Conservation (phyloP, 2,329 filamentous ascomycete genomes). For the Trichoderma sp. region DNA sequence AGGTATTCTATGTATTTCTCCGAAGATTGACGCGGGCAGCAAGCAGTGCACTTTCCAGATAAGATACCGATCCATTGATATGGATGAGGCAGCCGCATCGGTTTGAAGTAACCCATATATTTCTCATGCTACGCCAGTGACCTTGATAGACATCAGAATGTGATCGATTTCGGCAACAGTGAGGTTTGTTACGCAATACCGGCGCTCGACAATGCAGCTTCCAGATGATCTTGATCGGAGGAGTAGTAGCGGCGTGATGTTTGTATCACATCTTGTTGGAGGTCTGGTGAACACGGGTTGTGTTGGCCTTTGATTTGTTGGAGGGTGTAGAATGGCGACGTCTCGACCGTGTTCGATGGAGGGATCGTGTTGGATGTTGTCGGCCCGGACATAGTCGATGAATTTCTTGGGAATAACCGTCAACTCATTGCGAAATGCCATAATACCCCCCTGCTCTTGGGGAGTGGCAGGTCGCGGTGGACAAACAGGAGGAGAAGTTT, state of each 20-base stretch:
- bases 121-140: neutral
- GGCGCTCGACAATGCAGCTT: conserved; percentile 22
- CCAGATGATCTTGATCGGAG: conserved; percentile 6
- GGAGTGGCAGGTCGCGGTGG: conserved; percentile 9
- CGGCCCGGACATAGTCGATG: conserved; percentile 5
- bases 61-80: too few relatives aligned
- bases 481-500: neutral
- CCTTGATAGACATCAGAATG: neutral
- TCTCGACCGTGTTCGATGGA: conserved; percentile 14
- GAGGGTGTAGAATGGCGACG: conserved; percentile 10
- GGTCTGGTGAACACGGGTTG: neutral
- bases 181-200: conserved; percentile 16
- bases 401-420: conserved; percentile 6
- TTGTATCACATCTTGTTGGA: conserved; percentile 3
- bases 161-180: conserved; percentile 20
- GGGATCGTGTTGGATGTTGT: conserved; percentile 24
- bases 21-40: too few relatives aligned
- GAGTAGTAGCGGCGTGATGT: neutral
- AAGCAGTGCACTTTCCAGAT: too few relatives aligned
- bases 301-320: neutral
- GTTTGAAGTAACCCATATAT: neutral
- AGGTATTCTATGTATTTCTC: too few relatives aligned
- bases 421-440: neutral
- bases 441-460: neutral
- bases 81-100: neutral